These are phyloP conservation scores for Eurotiales sp. DNA, from an alignment of 2,329 filamentous ascomycete genomes.

Conservation along the genomic window DNA sequence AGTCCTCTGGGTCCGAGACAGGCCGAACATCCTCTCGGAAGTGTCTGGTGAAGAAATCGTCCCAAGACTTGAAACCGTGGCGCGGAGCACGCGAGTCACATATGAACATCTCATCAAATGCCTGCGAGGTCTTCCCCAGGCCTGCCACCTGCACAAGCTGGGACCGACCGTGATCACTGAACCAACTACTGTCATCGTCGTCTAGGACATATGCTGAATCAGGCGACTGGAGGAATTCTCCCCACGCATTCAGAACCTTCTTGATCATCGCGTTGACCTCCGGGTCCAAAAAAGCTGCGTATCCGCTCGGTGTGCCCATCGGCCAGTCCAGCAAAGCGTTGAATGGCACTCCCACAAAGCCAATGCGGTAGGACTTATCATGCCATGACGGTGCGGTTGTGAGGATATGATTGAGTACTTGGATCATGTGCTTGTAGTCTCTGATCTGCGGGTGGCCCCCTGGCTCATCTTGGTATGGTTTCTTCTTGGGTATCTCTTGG, in stretches of 20 bases:
- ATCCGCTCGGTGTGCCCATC: slow-evolving; percentile 54
- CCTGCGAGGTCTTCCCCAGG: slow-evolving; percentile 19
- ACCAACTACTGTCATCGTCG: slow-evolving; percentile 51
- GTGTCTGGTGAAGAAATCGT: slow-evolving; percentile 64
- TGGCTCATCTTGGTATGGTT: slow-evolving; percentile 59
- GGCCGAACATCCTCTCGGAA: slow-evolving; percentile 56
- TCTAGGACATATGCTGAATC: slow-evolving; percentile 51
- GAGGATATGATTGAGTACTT: slow-evolving; percentile 57
- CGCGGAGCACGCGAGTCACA: slow-evolving; percentile 25
- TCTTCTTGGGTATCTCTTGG: slow-evolving; percentile 59
- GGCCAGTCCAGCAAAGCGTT: slow-evolving; percentile 58
- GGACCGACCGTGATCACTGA: slow-evolving; percentile 46
- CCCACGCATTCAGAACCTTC: slow-evolving; percentile 54
- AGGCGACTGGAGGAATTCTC: slow-evolving; percentile 49
- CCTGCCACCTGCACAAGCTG: slow-evolving; percentile 46
- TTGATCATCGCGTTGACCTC: slow-evolving; percentile 52
- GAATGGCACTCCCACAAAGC: slow-evolving; percentile 54
- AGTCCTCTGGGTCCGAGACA: slow-evolving; percentile 51
- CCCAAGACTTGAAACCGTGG: slow-evolving; percentile 63
- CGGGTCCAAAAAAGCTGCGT: slow-evolving; percentile 51
- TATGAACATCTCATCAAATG: slow-evolving; percentile 29
- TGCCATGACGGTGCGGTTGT: slow-evolving; percentile 30
- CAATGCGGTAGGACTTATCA: slow-evolving; percentile 39
- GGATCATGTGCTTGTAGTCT: slow-evolving; percentile 64
- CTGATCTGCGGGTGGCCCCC: slow-evolving; percentile 61